Percentiles rank a stretch among this genome's conserved stretches.
These are phyloP conservation scores for Dioszegia aurantiaca DNA, from an alignment of 768 basidiomycete genomes.

Conservation along the genomic window DNA sequence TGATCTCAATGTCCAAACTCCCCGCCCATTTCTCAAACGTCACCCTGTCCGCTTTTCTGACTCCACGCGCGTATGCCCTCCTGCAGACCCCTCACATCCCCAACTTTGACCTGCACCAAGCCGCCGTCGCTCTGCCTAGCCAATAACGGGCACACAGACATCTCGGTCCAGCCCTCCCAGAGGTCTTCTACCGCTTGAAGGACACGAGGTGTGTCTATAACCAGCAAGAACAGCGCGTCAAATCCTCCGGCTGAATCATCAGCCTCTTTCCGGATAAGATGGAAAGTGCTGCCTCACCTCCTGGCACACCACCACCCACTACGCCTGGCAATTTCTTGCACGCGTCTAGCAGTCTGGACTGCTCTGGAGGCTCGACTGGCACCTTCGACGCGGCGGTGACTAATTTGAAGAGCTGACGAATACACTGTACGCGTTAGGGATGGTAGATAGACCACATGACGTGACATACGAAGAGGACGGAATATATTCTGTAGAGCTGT, in stretches of 20 bases:
- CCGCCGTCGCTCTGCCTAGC: slow-evolving; percentile 46
- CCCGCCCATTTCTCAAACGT: no score
- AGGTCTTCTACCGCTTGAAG: slow-evolving; percentile 50
- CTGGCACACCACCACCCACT: slow-evolving; percentile 91
- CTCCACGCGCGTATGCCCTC: not conserved
- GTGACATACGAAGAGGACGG: slow-evolving; percentile 4
- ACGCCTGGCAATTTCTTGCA: slow-evolving; percentile 75
- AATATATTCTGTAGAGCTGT: slow-evolving; percentile 4
- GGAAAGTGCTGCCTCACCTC: slow-evolving; percentile 65
- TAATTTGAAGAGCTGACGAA: not conserved
- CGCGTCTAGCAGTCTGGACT: slow-evolving; percentile 75
- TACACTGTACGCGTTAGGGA: slow-evolving; percentile 1
- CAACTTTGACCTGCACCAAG: slow-evolving; percentile 11
- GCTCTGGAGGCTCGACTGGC: slow-evolving; percentile 84
- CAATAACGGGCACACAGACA: slow-evolving; percentile 53
- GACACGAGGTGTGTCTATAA: slow-evolving; percentile 58
- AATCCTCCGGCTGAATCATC: slow-evolving; percentile 77
- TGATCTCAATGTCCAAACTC: no score
- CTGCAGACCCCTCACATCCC: slow-evolving; percentile 5
- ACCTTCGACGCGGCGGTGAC: slow-evolving; percentile 69
- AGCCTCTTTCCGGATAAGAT: not conserved
- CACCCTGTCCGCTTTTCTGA: no score
- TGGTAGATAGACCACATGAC: not conserved
- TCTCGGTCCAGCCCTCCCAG: slow-evolving; percentile 51
- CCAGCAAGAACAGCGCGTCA: slow-evolving; percentile 92